phyloP scores from a whole-genome alignment of 2,329 filamentous ascomycete species.

The Talaromyces sp. region DNA sequence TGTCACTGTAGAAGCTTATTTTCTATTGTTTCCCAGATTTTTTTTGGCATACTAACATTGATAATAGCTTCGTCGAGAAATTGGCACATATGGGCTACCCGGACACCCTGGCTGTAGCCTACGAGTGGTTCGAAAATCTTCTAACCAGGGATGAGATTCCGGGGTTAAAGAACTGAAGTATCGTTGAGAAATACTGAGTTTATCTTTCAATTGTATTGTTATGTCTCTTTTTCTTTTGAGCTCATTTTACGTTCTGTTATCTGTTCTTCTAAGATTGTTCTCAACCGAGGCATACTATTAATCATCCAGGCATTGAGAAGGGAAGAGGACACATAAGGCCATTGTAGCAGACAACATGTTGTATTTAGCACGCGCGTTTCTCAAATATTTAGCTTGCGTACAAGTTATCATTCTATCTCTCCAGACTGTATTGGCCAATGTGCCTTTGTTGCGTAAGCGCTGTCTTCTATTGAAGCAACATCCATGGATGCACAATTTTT shows the following conservation, averaged over 20 bases:
- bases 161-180: constrained; percentile 6
- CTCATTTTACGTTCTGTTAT: neutral
- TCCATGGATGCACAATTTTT: no score
- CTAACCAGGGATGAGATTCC: constrained; percentile 9
- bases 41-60: neutral
- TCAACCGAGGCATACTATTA: neutral
- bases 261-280: neutral
- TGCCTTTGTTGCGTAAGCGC: no score
- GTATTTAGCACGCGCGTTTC: no score
- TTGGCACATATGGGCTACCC: constrained; percentile 66
- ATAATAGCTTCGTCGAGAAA: constrained; percentile 49
- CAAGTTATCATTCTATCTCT: no score
- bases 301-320: no score
- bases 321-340: no score
- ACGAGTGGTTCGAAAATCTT: constrained; percentile 35
- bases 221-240: neutral
- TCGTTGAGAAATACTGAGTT: neutral
- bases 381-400: no score
- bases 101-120: constrained; percentile 33
- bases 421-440: no score
- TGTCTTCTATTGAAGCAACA: no score
- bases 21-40: neutral
- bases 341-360: no score
- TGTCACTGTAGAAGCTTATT: no score
- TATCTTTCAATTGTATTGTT: neutral